phyloP scores from a whole-genome alignment of 1,284 basidiomycete genomes.

The Ceratobasidium sp. region DNA sequence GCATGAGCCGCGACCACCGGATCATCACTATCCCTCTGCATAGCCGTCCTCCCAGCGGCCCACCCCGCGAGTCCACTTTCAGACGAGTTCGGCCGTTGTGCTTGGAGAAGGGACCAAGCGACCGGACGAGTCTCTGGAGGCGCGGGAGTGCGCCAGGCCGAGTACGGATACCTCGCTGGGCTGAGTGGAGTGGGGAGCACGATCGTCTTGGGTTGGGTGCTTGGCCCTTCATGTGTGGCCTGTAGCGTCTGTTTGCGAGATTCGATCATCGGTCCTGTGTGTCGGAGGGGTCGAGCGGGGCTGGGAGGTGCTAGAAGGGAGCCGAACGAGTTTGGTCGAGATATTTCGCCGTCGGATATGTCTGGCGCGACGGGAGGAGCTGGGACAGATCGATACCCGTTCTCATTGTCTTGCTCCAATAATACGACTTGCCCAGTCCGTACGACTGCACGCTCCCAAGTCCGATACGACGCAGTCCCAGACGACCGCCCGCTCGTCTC shows the following conservation, averaged over 20 bases:
- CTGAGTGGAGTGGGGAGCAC: slow-evolving; percentile 44
- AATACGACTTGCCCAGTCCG: slow-evolving; percentile 1
- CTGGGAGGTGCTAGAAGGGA: neutral
- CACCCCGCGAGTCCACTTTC: slow-evolving; percentile 31
- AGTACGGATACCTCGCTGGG: slow-evolving; percentile 44
- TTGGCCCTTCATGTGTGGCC: neutral
- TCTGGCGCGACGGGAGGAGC: neutral
- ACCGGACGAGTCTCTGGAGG: neutral
- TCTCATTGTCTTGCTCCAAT: neutral
- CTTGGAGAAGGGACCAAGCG: slow-evolving; percentile 26
- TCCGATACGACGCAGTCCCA: neutral
- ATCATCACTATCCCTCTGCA: neutral
- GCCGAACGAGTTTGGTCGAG: neutral
- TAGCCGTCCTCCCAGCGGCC: slow-evolving; percentile 10
- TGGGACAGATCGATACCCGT: neutral
- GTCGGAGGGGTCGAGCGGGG: slow-evolving; percentile 1
- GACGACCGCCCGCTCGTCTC: slow-evolving; percentile 3
- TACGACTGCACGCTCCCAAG: neutral
- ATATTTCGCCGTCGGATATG: neutral
- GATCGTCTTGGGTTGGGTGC: slow-evolving; percentile 28
- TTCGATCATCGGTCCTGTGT: neutral
- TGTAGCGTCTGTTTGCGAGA: neutral
- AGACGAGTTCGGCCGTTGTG: neutral
- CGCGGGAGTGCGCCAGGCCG: slow-evolving; percentile 7
- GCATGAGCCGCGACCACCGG: neutral